These are phyloP conservation scores for Porogramme epimiltina DNA, from an alignment of 1,284 basidiomycete genomes.

Conservation along the genomic window DNA sequence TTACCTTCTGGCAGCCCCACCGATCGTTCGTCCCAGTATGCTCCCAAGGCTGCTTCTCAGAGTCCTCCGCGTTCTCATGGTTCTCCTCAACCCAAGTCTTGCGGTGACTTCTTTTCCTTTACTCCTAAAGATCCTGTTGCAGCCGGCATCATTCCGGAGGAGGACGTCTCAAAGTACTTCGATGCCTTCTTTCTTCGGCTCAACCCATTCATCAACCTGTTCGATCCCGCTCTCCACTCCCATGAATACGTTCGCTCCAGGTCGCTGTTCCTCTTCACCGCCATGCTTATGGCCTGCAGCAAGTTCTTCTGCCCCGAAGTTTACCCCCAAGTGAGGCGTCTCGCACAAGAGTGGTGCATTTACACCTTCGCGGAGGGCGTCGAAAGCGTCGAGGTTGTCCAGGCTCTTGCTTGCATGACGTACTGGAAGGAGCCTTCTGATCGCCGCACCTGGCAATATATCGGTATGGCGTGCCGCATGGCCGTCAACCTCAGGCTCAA, in stretches of 20 bases:
- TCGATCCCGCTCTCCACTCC: conserved; percentile 78
- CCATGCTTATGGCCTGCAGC: conserved; percentile 79
- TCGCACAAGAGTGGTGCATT: conserved; percentile 72
- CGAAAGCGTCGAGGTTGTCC: conserved; percentile 80
- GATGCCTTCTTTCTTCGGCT: conserved; percentile 77
- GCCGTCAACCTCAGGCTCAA: conserved; percentile 80
- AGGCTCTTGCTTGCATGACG: conserved; percentile 81
- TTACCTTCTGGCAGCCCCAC: conserved; percentile 20
- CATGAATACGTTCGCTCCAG: conserved; percentile 71
- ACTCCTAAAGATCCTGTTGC: conserved; percentile 64
- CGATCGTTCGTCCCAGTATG: conserved; percentile 19
- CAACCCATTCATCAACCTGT: conserved; percentile 84
- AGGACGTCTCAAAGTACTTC: conserved; percentile 67
- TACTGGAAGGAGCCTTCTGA: conserved; percentile 89
- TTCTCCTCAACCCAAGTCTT: conserved; percentile 25
- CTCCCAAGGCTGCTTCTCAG: conserved; percentile 26
- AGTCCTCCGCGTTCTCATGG: conserved; percentile 18
- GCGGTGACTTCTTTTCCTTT: conserved; percentile 32
- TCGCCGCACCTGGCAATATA: conserved; percentile 80
- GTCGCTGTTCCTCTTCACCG: conserved; percentile 80
- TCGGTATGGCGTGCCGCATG: conserved; percentile 87
- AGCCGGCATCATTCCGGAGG: conserved; percentile 66
- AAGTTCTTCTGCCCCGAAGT: conserved; percentile 80
- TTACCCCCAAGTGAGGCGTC: conserved; percentile 66
- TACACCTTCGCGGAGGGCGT: conserved; percentile 74